A percentile compares a stretch with the other conserved stretches of the same genome.
These are phyloP conservation scores for Chaetomium globosum DNA, from an alignment of 2,329 filamentous ascomycete genomes.

Conservation along the genomic window DNA sequence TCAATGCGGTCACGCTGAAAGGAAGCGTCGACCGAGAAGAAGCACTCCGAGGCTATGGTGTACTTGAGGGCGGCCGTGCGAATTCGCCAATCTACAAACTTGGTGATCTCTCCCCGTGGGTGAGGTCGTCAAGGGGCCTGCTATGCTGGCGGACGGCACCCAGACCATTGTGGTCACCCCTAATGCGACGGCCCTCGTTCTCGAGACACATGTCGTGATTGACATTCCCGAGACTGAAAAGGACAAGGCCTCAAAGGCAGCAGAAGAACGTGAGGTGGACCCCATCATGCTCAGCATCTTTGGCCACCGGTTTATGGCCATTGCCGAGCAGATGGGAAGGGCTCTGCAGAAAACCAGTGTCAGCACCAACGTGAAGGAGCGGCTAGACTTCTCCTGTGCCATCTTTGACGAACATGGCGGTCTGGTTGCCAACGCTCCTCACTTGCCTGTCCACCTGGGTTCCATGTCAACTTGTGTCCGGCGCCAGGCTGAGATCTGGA, in stretches of 20 bases:
- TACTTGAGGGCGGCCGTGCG: constrained; percentile 82
- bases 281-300: constrained; percentile 79
- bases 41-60: constrained; percentile 68
- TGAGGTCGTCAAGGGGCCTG: constrained; percentile 74
- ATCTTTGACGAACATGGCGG: constrained; percentile 76
- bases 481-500: constrained; percentile 79
- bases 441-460: constrained; percentile 78
- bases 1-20: constrained; percentile 68
- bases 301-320: constrained; percentile 81
- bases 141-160: constrained; percentile 82
- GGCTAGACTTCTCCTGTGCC: constrained; percentile 81
- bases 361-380: constrained; percentile 79
- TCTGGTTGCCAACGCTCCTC: constrained; percentile 77
- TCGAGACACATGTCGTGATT: constrained; percentile 87
- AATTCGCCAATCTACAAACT: constrained; percentile 84
- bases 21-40: constrained; percentile 59
- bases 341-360: constrained; percentile 79
- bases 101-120: constrained; percentile 69
- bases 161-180: constrained; percentile 93
- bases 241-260: constrained; percentile 33
- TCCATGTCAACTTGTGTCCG: constrained; percentile 84
- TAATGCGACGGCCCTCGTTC: constrained; percentile 71
- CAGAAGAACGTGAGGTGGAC: constrained; percentile 58
- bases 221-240: constrained; percentile 62
- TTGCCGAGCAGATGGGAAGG: constrained; percentile 82